Evolutionary conservation across 192 early-diverging fungal species (phyloP), one percentile per base, ranked within the genome.

Genomic region (Umbelopsis vinacea): DNA sequence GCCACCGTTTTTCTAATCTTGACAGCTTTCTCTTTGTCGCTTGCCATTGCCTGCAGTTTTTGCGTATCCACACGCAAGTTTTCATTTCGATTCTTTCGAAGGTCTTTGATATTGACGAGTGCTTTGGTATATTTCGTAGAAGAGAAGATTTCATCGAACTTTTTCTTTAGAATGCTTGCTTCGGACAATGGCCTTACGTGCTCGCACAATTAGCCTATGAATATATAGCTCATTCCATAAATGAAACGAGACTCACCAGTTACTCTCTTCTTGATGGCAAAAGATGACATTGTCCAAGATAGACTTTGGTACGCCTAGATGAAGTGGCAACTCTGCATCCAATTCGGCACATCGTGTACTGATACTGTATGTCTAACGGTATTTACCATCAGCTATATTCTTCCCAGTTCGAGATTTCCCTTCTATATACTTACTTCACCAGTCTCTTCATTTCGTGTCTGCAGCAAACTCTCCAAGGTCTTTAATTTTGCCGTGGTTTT

Each of bases 251-350:
- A 43, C 40, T 43, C 40, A 88, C 90, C 98, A 99, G 76, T 90
- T 94, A 52, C 93, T 92, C 4, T 99, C 97, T 78, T 99, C 98
- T 82, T 99, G 98, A 76, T 98, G 97, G 79, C 96, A 98, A 72
- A 99, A 98, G 21, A 99, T 97, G 52, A 99, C 98, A 77, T 95
- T 97, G 68, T 99, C 96, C 35, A 99, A 77, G 43, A 99, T 95
- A 0, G 98, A 90, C 69, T 88, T 86, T 29, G 94, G 91, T 11
- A 97, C 95, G 7, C 98, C 98, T 12, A 99, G 82, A 69, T 95
- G 92, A 38, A 86, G 72, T 0, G 96, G 91, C 26, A 99, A 77
- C 72, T 92, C 91, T 1, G 85, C 78, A 80, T 99, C 96, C 12
- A 99, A 66, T 40, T 97, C 96, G 10, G 94, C 87, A 71, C 93